phyloP scores from a whole-genome alignment of 1,139 yeast genomes.

The Williopsis jadinii region DNA sequence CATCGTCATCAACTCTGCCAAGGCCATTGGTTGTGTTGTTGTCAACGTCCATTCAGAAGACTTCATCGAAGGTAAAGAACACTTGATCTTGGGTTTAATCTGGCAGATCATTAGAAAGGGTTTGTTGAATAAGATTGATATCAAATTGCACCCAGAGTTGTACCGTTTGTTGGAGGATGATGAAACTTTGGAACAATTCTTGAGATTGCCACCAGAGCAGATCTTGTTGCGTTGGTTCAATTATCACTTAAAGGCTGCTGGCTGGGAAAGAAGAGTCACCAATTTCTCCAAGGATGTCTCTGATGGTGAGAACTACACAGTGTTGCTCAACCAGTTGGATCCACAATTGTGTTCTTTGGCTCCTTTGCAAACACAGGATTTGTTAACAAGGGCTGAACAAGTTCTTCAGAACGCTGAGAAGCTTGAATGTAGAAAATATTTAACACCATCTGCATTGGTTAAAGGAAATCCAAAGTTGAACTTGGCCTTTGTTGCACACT shows the following conservation, averaged over 20 bases:
- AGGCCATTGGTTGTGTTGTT: slow-evolving; percentile 97
- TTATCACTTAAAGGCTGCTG: slow-evolving; percentile 92
- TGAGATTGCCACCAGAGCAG: slow-evolving; percentile 96
- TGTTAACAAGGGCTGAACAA: slow-evolving; percentile 79
- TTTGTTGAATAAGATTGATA: slow-evolving; percentile 86
- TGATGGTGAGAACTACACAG: slow-evolving; percentile 94
- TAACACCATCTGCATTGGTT: slow-evolving; percentile 88
- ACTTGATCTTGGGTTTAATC: slow-evolving; percentile 86
- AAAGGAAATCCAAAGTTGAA: slow-evolving; percentile 96
- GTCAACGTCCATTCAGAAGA: slow-evolving; percentile 97
- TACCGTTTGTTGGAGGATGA: slow-evolving; percentile 93
- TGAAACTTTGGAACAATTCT: slow-evolving; percentile 93
- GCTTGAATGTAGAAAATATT: slow-evolving; percentile 86
- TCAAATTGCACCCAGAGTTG: slow-evolving; percentile 92
- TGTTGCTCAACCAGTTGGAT: slow-evolving; percentile 79
- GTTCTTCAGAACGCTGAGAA: slow-evolving; percentile 82
- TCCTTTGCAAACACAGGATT: slow-evolving; percentile 65
- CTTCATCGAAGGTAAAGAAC: slow-evolving; percentile 95
- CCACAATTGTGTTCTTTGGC: slow-evolving; percentile 75
- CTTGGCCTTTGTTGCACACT: slow-evolving; percentile 93
- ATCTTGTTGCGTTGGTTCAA: slow-evolving; percentile 96
- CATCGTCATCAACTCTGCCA: slow-evolving; percentile 95
- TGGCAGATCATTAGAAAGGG: slow-evolving; percentile 99
- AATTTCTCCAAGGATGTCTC: slow-evolving; percentile 84
- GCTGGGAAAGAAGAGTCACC: slow-evolving; percentile 75